Conservation (phyloP, 495 filamentous ascomycete species). For the Pyronema omphalodes region DNA sequence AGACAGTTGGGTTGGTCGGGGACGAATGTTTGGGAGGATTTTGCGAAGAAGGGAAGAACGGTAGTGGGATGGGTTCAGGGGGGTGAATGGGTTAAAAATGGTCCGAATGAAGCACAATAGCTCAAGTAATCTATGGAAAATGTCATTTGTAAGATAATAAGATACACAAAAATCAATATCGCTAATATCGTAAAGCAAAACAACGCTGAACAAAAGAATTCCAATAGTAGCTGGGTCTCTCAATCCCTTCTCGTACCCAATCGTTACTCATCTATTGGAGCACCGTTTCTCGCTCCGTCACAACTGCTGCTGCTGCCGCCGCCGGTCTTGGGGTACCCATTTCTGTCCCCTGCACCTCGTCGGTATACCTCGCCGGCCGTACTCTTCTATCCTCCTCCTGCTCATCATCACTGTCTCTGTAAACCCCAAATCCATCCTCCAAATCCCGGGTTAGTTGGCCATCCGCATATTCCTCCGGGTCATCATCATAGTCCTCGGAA, state of each 20-base stretch:
- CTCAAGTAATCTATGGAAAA: neutral
- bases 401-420: slow-evolving; percentile 52
- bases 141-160: neutral
- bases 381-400: slow-evolving; percentile 26
- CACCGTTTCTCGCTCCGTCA: neutral
- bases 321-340: neutral
- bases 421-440: slow-evolving; percentile 68
- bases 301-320: neutral
- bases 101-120: slow-evolving; percentile 8
- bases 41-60: slow-evolving; percentile 21
- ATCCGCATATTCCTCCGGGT: neutral
- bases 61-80: slow-evolving; percentile 13
- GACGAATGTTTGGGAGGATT: slow-evolving; percentile 15
- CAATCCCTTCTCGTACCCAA: slow-evolving; percentile 2
- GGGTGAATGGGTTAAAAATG: slow-evolving; percentile 14
- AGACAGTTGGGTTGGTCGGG: slow-evolving; percentile 5
- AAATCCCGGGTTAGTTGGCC: slow-evolving; percentile 22
- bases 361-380: neutral
- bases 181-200: neutral
- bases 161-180: neutral
- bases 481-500: slow-evolving; percentile 10
- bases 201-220: slow-evolving; percentile 6
- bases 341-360: slow-evolving; percentile 9
- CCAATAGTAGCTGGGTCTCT: slow-evolving; percentile 1
- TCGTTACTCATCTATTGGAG: neutral